A percentile compares a stretch with the other conserved stretches of the same genome.
Conservation (phyloP, 768 basidiomycete species). For the Dendrothele bispora region DNA sequence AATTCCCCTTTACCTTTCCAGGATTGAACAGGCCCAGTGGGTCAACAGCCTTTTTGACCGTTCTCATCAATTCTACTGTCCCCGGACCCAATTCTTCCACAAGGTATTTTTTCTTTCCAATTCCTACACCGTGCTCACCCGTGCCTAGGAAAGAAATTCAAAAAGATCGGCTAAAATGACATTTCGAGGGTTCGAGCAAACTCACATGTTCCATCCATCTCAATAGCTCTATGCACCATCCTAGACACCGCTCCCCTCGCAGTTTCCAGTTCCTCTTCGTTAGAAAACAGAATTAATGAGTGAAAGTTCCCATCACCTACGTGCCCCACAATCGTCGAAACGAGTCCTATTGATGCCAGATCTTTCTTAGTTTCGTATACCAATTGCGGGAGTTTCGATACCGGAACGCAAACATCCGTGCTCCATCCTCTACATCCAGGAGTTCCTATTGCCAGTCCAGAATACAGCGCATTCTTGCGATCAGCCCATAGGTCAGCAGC, state of each 20-base stretch:
- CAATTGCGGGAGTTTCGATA: conserved; percentile 63
- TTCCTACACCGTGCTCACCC: conserved; percentile 86
- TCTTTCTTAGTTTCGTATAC: conserved; percentile 75
- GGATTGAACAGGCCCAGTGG: conserved; percentile 81
- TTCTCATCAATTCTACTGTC: conserved; percentile 83
- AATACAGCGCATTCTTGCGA: conserved; percentile 64
- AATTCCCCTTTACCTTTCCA: conserved; percentile 57
- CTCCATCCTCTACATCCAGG: conserved; percentile 61
- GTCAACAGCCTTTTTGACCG: conserved; percentile 73
- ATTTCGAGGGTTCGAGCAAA: background rate
- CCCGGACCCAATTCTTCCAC: conserved; percentile 78
- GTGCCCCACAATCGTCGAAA: conserved; percentile 71
- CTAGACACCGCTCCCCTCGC: conserved; percentile 50
- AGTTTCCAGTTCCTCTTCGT: conserved; percentile 48
- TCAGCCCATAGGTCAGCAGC: conserved; percentile 75
- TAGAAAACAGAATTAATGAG: conserved; percentile 55
- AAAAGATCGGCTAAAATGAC: background rate
- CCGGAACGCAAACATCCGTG: conserved; percentile 78
- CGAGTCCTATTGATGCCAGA: conserved; percentile 51
- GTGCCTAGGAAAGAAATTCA: background rate
- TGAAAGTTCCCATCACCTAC: conserved; percentile 68
- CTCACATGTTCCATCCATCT: conserved; percentile 71
- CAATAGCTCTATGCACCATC: conserved; percentile 69
- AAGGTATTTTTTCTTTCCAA: conserved; percentile 82
- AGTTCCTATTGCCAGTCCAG: conserved; percentile 53